phyloP scores from a whole-genome alignment of 352 stramenopile species.

The Phytophthora pisi region DNA sequence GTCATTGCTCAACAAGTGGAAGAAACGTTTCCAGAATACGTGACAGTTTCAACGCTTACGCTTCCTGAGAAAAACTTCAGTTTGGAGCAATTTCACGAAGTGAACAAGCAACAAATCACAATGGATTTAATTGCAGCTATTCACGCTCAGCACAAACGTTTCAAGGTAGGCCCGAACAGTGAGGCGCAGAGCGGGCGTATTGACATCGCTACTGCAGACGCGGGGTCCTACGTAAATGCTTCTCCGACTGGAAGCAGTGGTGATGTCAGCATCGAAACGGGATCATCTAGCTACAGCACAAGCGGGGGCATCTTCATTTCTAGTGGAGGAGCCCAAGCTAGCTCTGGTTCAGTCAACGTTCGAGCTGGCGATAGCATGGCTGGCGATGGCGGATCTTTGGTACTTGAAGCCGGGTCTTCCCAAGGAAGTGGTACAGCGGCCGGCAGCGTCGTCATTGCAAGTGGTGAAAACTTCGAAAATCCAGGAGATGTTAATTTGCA shows the following conservation, averaged over 20 bases:
- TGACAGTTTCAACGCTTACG: constrained; percentile 85
- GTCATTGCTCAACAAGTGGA: constrained; percentile 94
- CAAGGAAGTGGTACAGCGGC: constrained; percentile 22
- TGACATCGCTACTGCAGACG: constrained; percentile 51
- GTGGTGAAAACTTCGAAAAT: constrained; percentile 29
- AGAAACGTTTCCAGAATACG: constrained; percentile 93
- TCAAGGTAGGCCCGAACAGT: constrained; percentile 62
- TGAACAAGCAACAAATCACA: constrained; percentile 93
- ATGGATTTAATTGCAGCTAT: constrained; percentile 92
- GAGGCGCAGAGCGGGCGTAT: constrained; percentile 49
- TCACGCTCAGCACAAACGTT: constrained; percentile 81
- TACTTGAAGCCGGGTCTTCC: constrained; percentile 48
- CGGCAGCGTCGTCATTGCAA: constrained; percentile 41
- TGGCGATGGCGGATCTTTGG: constrained; percentile 43
- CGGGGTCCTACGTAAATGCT: constrained; percentile 46
- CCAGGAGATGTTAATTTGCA: constrained; percentile 29
- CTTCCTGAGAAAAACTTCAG: constrained; percentile 90
- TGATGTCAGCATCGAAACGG: constrained; percentile 42
- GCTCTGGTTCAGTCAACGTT: constrained; percentile 39
- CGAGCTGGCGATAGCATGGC: constrained; percentile 33
- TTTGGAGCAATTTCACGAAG: constrained; percentile 92
- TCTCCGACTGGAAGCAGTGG: constrained; percentile 38
- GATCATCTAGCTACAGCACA: constrained; percentile 34
- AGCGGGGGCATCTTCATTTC: constrained; percentile 43
- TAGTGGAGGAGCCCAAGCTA: constrained; percentile 31